phyloP scores from a whole-genome alignment of 305 asterid genomes.

The Withania somnifera region DNA sequence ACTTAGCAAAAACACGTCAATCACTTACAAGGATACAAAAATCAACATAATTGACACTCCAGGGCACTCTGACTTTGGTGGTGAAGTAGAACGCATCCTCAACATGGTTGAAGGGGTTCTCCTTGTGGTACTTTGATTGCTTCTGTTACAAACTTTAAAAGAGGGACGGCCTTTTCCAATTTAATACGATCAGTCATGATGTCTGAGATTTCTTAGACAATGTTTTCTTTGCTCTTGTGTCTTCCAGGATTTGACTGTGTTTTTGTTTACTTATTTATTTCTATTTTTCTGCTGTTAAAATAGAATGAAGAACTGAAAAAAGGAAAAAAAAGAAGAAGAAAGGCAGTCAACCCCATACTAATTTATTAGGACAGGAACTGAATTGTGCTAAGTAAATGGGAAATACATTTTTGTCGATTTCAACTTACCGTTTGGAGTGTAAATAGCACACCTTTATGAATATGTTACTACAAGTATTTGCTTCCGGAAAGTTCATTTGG shows the following conservation, averaged over 20 bases:
- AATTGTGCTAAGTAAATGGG: neutral
- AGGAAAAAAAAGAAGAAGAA: neutral
- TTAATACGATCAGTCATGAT: neutral
- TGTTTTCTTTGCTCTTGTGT: neutral
- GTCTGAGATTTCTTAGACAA: neutral
- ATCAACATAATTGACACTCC: slow-evolving; percentile 96
- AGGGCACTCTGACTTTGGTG: slow-evolving; percentile 99
- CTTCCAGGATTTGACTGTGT: neutral
- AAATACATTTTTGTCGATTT: neutral
- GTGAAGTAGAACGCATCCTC: slow-evolving; percentile 98
- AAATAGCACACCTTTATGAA: neutral
- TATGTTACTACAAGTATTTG: neutral
- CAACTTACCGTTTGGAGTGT: neutral
- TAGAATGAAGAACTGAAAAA: neutral
- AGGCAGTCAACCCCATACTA: neutral
- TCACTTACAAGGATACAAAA: slow-evolving; percentile 77
- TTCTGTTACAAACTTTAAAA: neutral
- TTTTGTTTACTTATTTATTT: neutral
- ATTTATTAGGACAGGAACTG: neutral
- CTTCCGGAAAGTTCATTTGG: neutral
- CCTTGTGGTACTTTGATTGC: slow-evolving; percentile 58
- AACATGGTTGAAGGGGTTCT: slow-evolving; percentile 99
- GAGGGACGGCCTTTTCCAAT: neutral
- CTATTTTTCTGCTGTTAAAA: neutral
- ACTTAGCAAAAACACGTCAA: slow-evolving; percentile 96